A percentile compares a stretch with the other conserved stretches of the same genome.
These are phyloP conservation scores for Penicillium dipodomyicola DNA, from an alignment of 495 filamentous ascomycete species.

Conservation along the genomic window DNA sequence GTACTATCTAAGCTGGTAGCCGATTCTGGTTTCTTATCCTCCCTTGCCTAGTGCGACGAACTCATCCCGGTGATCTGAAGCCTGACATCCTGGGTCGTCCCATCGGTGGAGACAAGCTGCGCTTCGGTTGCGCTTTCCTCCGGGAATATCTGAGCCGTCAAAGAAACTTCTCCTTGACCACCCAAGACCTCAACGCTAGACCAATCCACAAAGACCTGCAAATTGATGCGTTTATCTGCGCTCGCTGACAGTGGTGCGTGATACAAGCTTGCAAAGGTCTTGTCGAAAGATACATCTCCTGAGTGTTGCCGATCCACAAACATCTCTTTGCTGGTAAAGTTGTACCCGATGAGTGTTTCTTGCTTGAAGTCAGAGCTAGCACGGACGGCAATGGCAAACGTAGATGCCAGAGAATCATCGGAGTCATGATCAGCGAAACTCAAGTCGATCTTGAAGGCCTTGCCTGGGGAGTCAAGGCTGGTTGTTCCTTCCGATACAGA, in stretches of 20 bases:
- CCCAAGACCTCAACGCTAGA: slow-evolving; percentile 38
- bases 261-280: slow-evolving; percentile 29
- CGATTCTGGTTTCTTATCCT: no score
- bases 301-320: slow-evolving; percentile 31
- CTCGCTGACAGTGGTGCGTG: slow-evolving; percentile 21
- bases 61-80: slow-evolving; percentile 8
- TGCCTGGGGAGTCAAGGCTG: slow-evolving; percentile 17
- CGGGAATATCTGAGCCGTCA: slow-evolving; percentile 40
- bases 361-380: slow-evolving; percentile 35
- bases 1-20: no score
- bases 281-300: slow-evolving; percentile 25
- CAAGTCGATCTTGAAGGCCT: slow-evolving; percentile 21
- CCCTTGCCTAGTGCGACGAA: slow-evolving; percentile 11
- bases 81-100: slow-evolving; percentile 20
- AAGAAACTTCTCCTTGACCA: slow-evolving; percentile 30
- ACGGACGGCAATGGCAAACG: slow-evolving; percentile 28
- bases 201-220: slow-evolving; percentile 36
- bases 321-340: slow-evolving; percentile 37
- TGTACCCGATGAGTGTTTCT: slow-evolving; percentile 40
- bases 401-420: neutral
- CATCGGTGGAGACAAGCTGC: slow-evolving; percentile 24
- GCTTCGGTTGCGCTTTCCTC: slow-evolving; percentile 19
- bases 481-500: slow-evolving; percentile 6
- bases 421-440: slow-evolving; percentile 21
- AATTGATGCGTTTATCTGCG: slow-evolving; percentile 18